These are phyloP conservation scores for Phtheirospermum japonicum DNA, from an alignment of 257 asterid species.

Conservation along the genomic window DNA sequence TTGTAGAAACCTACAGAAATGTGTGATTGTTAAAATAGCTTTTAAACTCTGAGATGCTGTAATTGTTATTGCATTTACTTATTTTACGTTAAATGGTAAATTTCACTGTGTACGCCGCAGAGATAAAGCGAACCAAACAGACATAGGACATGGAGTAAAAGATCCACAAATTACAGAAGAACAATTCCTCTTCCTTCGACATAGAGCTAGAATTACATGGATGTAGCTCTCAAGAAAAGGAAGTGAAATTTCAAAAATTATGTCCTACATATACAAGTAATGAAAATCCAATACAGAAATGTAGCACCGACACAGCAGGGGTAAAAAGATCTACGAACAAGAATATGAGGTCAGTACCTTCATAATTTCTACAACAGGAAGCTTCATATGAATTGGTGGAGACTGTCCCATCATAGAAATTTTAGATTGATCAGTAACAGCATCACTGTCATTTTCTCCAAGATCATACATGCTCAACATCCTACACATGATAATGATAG, in stretches of 20 bases:
- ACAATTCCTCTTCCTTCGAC: not conserved
- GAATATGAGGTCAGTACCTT: conserved; percentile 48
- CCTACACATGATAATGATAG: conserved; percentile 47
- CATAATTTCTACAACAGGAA: conserved; percentile 80
- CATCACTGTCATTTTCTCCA: conserved; percentile 73
- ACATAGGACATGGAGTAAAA: not conserved
- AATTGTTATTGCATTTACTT: not conserved
- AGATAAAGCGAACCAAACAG: not conserved
- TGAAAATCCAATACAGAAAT: conserved; percentile 13
- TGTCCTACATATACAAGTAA: not conserved
- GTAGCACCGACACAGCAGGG: not conserved
- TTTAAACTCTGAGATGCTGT: not conserved
- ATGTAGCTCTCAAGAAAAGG: conserved; percentile 1
- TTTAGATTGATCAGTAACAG: conserved; percentile 58
- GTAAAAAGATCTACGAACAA: conserved; percentile 4
- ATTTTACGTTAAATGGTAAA: not conserved
- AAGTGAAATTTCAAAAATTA: conserved; percentile 1
- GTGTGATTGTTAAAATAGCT: not conserved
- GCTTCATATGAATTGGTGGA: conserved; percentile 61
- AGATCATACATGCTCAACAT: conserved; percentile 84
- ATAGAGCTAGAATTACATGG: conserved; percentile 1
- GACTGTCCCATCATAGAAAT: conserved; percentile 55
- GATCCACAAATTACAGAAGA: conserved; percentile 12
- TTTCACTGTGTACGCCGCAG: no score
- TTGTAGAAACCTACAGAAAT: no score